phyloP scores from a whole-genome alignment of 164 flowering plant species.

The Euptelea pleiosperma region DNA sequence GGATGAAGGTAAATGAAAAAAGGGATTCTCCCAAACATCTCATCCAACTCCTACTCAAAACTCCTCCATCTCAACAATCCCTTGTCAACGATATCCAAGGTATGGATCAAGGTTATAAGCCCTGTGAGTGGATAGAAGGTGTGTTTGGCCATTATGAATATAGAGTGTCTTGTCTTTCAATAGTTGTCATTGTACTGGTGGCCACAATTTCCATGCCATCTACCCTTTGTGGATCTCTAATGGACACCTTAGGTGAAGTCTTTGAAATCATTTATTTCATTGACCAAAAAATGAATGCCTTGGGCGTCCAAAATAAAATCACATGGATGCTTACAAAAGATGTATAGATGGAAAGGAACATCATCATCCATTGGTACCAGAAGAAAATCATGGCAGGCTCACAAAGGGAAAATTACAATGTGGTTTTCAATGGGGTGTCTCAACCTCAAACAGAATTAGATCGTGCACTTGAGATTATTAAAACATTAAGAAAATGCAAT shows the following conservation, averaged over 20 bases:
- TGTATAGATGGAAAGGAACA: too few species aligned
- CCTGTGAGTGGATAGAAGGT: too few species aligned
- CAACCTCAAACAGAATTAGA: too few species aligned
- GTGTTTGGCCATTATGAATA: too few species aligned
- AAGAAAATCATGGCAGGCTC: too few species aligned
- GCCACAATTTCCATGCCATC: background rate
- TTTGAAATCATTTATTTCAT: slow-evolving; percentile 11
- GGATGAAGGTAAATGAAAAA: slow-evolving; percentile 6
- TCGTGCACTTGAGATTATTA: too few species aligned
- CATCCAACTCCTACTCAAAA: slow-evolving; percentile 2
- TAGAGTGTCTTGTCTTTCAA: slow-evolving; percentile 6
- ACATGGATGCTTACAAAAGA: slow-evolving; percentile 6
- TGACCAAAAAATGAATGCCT: background rate
- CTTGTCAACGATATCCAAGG: too few species aligned
- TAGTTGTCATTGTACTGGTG: slow-evolving; percentile 4
- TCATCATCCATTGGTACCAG: too few species aligned
- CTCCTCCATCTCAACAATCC: background rate
- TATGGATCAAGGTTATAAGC: too few species aligned
- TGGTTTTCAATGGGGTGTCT: too few species aligned
- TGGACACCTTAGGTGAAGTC: background rate
- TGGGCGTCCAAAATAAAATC: background rate
- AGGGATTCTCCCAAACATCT: background rate
- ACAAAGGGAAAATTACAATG: too few species aligned
- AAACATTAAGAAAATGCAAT: too few species aligned
- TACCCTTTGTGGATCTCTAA: background rate